Conservation (phyloP, 2,329 filamentous ascomycete species). For the Colletotrichum cordylinicola region DNA sequence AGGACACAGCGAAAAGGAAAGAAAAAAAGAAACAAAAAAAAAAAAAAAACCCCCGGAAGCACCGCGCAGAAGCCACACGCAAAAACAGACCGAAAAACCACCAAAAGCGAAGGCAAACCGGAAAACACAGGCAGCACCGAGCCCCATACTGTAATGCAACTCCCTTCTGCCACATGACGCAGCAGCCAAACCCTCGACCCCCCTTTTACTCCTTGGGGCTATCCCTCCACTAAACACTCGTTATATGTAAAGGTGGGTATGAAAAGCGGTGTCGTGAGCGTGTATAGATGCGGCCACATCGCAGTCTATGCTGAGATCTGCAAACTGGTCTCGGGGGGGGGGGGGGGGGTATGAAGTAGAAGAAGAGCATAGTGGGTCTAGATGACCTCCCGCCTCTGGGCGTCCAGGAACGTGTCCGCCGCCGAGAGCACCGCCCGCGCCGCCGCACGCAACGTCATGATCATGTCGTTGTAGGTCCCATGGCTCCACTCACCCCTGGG, state of each 20-base stretch:
- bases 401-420: not conserved
- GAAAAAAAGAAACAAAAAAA: too few relatives aligned
- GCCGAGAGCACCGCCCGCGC: not conserved
- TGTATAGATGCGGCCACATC: conserved; percentile 6
- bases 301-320: conserved; percentile 18
- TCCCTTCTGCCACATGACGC: not conserved
- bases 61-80: too few relatives aligned
- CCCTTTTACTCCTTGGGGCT: not conserved
- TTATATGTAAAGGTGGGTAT: conserved; percentile 18
- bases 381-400: too few relatives aligned
- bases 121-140: too few relatives aligned
- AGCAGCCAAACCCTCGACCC: not conserved
- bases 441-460: not conserved
- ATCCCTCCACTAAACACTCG: not conserved
- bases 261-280: conserved; percentile 15
- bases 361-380: not conserved
- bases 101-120: too few relatives aligned
- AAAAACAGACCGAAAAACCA: too few relatives aligned
- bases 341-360: conserved; percentile 21
- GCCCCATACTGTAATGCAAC: not conserved
- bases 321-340: not conserved
- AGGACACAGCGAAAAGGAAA: too few relatives aligned
- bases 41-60: too few relatives aligned
- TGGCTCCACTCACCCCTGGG: not conserved
- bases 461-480: not conserved